These are phyloP conservation scores for Spirogloea muscicola DNA, from an alignment of 139 green algal genomes.

Conservation along the genomic window DNA sequence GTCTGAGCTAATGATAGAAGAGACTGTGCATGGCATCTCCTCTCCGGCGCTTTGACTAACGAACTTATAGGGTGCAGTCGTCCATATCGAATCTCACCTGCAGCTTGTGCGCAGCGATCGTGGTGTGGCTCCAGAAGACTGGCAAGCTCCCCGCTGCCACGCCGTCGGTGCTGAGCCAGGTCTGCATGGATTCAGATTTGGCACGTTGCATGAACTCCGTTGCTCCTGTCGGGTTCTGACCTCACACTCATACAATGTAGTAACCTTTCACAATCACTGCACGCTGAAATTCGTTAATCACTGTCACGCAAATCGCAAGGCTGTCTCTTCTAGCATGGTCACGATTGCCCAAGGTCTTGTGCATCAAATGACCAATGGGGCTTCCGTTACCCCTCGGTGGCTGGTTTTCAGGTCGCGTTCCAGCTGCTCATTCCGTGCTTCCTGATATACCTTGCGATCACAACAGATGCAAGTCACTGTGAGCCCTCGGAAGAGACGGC, in stretches of 20 bases:
- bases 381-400: background rate
- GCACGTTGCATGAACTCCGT: background rate
- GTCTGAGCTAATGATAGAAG: background rate
- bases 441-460: constrained; percentile 13
- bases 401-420: constrained; percentile 2
- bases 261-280: background rate
- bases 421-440: constrained; percentile 25
- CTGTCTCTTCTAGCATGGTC: no score
- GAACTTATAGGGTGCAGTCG: background rate
- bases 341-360: no score
- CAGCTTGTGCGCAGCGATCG: constrained; percentile 8
- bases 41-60: background rate
- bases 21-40: background rate
- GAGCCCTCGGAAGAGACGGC: no score
- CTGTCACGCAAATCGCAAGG: no score
- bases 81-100: background rate
- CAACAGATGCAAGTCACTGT: background rate
- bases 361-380: no score
- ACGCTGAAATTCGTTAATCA: no score
- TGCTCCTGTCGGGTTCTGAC: background rate
- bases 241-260: background rate
- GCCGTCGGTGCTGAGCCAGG: constrained; percentile 33
- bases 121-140: constrained; percentile 36
- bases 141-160: constrained; percentile 20
- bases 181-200: background rate